Percentiles rank a stretch among this genome's conserved stretches.
phyloP scores from a whole-genome alignment of 2,329 filamentous ascomycete species.

The Sporothrix dimorphospora region DNA sequence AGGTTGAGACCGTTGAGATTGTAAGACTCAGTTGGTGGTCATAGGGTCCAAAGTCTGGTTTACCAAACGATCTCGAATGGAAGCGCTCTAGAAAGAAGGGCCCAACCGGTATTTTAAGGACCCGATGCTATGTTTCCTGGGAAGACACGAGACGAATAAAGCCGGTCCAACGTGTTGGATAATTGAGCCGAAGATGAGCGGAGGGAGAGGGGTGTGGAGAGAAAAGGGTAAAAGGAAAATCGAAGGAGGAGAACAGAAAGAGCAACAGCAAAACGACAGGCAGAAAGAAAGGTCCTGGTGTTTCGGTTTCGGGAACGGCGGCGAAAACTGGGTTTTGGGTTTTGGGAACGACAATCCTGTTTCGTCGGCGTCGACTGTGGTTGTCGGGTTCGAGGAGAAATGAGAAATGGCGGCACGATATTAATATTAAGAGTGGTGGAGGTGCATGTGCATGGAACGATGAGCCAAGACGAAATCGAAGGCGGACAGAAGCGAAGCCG shows the following conservation, averaged over 20 bases:
- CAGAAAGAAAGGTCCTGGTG: background rate
- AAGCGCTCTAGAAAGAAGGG: background rate
- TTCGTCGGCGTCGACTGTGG: slow-evolving; percentile 4
- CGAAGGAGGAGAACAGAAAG: background rate
- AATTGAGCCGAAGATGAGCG: slow-evolving; percentile 10
- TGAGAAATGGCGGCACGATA: background rate
- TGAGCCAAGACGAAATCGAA: slow-evolving; percentile 13
- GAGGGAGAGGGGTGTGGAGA: background rate
- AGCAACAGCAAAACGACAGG: background rate
- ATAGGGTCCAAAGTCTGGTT: background rate
- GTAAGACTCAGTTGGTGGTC: background rate
- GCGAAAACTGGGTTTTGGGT: slow-evolving; percentile 16
- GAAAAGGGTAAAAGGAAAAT: background rate
- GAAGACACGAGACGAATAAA: slow-evolving; percentile 17
- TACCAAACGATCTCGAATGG: background rate
- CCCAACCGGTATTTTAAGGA: slow-evolving; percentile 24
- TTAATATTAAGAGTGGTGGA: background rate
- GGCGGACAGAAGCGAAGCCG: background rate
- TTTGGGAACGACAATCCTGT: slow-evolving; percentile 21
- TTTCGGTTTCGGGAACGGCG: slow-evolving; percentile 20
- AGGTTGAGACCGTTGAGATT: background rate
- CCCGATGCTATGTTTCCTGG: slow-evolving; percentile 25
- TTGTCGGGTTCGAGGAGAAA: slow-evolving; percentile 3
- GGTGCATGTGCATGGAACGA: background rate
- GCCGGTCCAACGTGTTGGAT: slow-evolving; percentile 19